Percentiles rank a stretch among this genome's conserved stretches.
phyloP scores from a whole-genome alignment of 331 rosid species.

The Ulmus americana region DNA sequence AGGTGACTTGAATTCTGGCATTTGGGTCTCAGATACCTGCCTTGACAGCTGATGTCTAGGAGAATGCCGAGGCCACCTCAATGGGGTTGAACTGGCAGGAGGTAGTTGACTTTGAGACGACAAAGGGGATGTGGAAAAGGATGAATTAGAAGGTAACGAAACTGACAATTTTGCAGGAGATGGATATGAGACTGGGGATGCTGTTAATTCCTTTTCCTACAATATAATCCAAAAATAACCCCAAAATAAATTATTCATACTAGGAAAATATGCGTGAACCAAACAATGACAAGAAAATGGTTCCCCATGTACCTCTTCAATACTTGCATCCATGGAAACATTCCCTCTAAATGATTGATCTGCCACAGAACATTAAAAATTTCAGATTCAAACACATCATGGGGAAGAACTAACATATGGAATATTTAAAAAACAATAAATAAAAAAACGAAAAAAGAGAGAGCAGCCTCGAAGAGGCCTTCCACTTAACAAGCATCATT shows the following conservation, averaged over 20 bases:
- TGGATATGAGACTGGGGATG: conserved; percentile 52
- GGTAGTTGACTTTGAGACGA: conserved; percentile 54
- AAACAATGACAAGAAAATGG: background rate
- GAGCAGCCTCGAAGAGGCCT: background rate
- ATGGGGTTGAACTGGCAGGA: conserved; percentile 52
- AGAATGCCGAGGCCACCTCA: conserved; percentile 45
- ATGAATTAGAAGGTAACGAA: conserved; percentile 63
- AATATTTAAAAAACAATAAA: background rate
- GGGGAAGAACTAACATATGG: background rate
- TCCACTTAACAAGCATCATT: background rate
- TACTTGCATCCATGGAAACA: conserved; percentile 53
- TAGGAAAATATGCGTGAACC: background rate
- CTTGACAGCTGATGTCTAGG: conserved; percentile 49
- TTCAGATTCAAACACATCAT: conserved; percentile 26
- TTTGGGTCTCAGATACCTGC: conserved; percentile 58
- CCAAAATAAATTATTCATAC: background rate
- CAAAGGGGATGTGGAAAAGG: conserved; percentile 56
- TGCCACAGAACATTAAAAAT: conserved; percentile 29
- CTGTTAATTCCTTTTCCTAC: conserved; percentile 58
- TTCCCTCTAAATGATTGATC: conserved; percentile 63
- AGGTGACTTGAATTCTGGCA: conserved; percentile 58
- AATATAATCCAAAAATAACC: conserved; percentile 17
- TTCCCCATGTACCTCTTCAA: conserved; percentile 59
- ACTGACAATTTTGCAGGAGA: conserved; percentile 56
- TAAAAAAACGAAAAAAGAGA: too few relatives aligned